Evolutionary conservation across 768 basidiomycete species (phyloP), one percentile per base, ranked within the genome.

Genomic region (Tricholoma saponaceum): DNA sequence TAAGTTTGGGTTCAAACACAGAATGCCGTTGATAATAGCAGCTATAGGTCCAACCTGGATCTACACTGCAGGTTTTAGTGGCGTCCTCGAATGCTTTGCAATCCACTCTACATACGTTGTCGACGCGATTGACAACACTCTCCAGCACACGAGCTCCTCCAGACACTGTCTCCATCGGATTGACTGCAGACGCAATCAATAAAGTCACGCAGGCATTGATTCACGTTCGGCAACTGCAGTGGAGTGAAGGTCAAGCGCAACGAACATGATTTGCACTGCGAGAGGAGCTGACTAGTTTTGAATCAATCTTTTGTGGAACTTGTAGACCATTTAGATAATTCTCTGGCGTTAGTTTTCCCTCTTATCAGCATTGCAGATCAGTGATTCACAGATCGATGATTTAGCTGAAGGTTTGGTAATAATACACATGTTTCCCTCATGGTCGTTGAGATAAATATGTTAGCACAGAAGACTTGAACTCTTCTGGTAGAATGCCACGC

Each of bases 161-260:
- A 53, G 86, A 90, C 64, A 74, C 78, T 30, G 52, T 64, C 22
- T 72, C 79, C 4, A 80, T 92, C 51, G 80, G 77, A 39, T 70
- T 73, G 47, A 82, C 81, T 14, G 87, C 89, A n/a, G 87, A 90
- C 60, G 81, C 86, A 1, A 86, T 92, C 28, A 69, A 73, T 43
- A 89, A 88, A 66, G 82, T 87, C 7, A 76, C 82, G 1, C 78
- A 81, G 57, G 87, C 89, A 5, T 71, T 90, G 59, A 70, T 72
- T 8, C 79, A 86, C 57, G 79, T 89, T 54, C 82, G 79, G 57
- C 77, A 83, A 55, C 70, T 89, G 53, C 82, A 83, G 58, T 73
- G 75, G 73, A 77, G 72, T 62, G 76, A 81, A 70, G 68, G 52
- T 55, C 74, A 76, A 51, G 62, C 58, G 41, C 61, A 63, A 41